Evolutionary conservation across 768 basidiomycete species (phyloP), one percentile per base, ranked within the genome.

Genomic region (Brasilioporus rufonigricans): DNA sequence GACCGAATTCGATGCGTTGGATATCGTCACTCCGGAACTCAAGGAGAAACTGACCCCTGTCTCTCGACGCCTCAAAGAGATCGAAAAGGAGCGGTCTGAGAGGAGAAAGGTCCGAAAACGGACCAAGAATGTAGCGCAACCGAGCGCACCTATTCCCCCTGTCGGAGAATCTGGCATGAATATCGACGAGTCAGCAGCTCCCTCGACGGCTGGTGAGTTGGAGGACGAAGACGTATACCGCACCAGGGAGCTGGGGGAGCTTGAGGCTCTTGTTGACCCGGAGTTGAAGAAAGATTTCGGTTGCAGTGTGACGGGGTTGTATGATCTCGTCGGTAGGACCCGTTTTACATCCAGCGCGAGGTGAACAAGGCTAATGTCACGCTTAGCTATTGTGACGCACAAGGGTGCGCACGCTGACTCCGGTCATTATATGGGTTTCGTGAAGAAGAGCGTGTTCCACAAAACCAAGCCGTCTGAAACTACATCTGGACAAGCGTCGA

Each of bases 331-430:
- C 55, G 93, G 93, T 91, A 58, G 65, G 90, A 80, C 5, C 10
- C 10, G 3, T 21, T 31, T 4, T 24, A 7, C 18, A 27, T 49
- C 1, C 33, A 2, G 16, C 3, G 19, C 27, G 21, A 23, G 35
- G 13, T 23, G 31, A 13, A 36, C 53, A 14, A 9, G 29, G 35
- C 48, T 55, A 29, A 36, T 2, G 43, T n/a, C n/a, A 23, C 8
- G n/a, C n/a, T 35, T 65, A 93, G 93, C 88, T 9, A 89, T 99
- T 65, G 86, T 99, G 13, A 96, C 94, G 21, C 97, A 98, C 80
- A 99, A 99, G 71, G 97, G 97, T 12, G 84, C 94, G 0, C 88
- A 88, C 0, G 95, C 97, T 0, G 97, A 98, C 65, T 85, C 91
- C 0, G 96, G 95, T 2, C 96, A 98, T 72, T 98, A 98, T 67